Evolutionary conservation across 2,329 filamentous ascomycete genomes (phyloP).

Genomic region (Claviceps africana): DNA sequence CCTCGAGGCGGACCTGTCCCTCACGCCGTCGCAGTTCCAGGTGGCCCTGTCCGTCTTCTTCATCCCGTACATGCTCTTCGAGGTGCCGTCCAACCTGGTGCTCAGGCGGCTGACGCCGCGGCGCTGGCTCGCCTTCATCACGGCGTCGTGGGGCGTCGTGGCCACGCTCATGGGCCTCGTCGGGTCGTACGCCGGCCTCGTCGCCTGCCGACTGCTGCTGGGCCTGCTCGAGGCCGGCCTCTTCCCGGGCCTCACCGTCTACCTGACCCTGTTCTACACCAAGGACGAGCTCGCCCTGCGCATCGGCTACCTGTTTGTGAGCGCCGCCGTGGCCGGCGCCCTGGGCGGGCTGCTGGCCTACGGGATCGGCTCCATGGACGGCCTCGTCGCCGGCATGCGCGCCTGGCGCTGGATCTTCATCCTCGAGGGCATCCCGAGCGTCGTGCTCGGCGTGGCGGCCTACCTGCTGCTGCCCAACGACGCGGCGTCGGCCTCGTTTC

Average conservation of each 20-base stretch:
- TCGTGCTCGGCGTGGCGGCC: slow-evolving; percentile 20
- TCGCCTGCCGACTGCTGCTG: slow-evolving; percentile 56
- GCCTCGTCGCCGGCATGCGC: slow-evolving; percentile 38
- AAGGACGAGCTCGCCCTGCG: slow-evolving; percentile 58
- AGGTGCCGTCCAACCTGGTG: slow-evolving; percentile 51
- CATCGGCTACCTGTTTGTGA: slow-evolving; percentile 60
- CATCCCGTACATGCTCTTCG: slow-evolving; percentile 47
- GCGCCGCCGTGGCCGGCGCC: slow-evolving; percentile 56
- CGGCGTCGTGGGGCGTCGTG: slow-evolving; percentile 50
- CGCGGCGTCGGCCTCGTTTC: slow-evolving; percentile 42
- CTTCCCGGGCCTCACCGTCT: slow-evolving; percentile 54
- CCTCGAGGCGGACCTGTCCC: slow-evolving; percentile 46
- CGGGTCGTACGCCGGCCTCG: slow-evolving; percentile 47
- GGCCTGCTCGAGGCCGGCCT: slow-evolving; percentile 56
- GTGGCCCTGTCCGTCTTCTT: slow-evolving; percentile 53
- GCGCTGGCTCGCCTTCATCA: slow-evolving; percentile 51
- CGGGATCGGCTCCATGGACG: slow-evolving; percentile 60
- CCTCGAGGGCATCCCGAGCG: slow-evolving; percentile 32
- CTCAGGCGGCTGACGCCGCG: slow-evolving; percentile 49
- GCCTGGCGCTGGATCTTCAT: slow-evolving; percentile 65
- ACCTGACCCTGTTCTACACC: slow-evolving; percentile 65
- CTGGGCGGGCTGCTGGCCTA: slow-evolving; percentile 61
- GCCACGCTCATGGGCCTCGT: slow-evolving; percentile 58
- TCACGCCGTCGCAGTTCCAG: slow-evolving; percentile 53
- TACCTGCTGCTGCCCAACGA: slow-evolving; percentile 24